Base-by-base conservation (phyloP, 441 rosid genomes). In the Cnidoscolus chayamansa region DNA sequence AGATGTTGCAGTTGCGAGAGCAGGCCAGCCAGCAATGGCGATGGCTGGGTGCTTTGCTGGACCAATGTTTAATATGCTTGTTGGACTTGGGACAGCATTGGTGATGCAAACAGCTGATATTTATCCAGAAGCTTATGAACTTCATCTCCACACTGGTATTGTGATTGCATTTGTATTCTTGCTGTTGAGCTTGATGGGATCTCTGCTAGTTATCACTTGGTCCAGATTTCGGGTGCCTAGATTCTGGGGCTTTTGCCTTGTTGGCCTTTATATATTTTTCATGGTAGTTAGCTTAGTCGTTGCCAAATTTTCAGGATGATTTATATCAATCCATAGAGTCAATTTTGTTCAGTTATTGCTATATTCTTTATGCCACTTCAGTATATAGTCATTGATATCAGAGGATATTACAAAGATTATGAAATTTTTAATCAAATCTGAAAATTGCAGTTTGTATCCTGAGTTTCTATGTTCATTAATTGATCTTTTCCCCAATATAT, bases 31-130 rank as follows among this genome's bases (percentile, higher is more conserved):
- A 37, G 91, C 93, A 48, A 92, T 94, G 98, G 98, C 98, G 16
- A 94, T 94, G 97, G 97, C 98, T 32, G 97, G 98, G 45, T 94
- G 98, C 81, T 94, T 94, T 62, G 97, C 97, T 0, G 94, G 98
- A 56, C 98, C 97, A 4, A 94, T 94, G 98, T 94, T 94, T 75
- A 94, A 94, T 79, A 94, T 94, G 98, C 96, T 92, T 64, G 93
- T 92, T 56, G 98, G 98, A 63, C 97, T 94, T 17, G 98, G 97
- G 72, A 71, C 84, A 0, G 97, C 97, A 57, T 79, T 94, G 81
- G 96, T 84, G 59, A 83, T 90, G 73, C 90, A 92, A 79, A 94
- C 97, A 4, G 84, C 89, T 35, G 77, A 92, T 63, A 63, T 81
- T 58, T 92, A 88, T 83, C 98, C 98, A 11, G 59, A 88, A 20